Evolutionary conservation across 2,329 filamentous ascomycete genomes (phyloP), one percentile per base, ranked within the genome.

Genomic region (Botrytis cinerea): DNA sequence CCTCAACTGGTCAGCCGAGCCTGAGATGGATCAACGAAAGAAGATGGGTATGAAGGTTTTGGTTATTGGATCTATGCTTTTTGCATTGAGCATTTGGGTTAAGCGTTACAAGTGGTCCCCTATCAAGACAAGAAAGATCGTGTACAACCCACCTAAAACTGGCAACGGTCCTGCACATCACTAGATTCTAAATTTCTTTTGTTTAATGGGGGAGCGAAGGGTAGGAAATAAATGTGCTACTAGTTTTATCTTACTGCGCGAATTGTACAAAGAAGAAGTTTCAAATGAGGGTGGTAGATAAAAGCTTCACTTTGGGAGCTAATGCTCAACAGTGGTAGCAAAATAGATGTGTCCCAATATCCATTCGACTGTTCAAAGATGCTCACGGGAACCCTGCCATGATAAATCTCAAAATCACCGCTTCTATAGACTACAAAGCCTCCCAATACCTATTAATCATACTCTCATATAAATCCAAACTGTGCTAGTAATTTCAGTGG

Each of bases 31-130:
- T 82, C 92, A 98, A 83, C 93, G 96, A 83, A 99, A 99, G 93
- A 96, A 94, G 88, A 99, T 98, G 96, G 96, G 96, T 81, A 91
- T 97, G 89, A 98, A 99, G 91, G 93, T 97, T 72, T 84, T 99
- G 80, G 90, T 92, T 78, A 89, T 97, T 78, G 90, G 91, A 72
- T 88, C 92, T 75, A 89, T 91, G 75, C 87, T 99, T 76, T 92
- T 94, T 82, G 94, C 93, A 73, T 81, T 98, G 81, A 97, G 93
- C 84, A 90, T 99, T 80, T 99, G 95, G 94, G 92, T 98, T 78
- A 99, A 99, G 93, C 91, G 95, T 87, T 99, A 99, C 91, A 99
- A 98, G 91, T 99, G 96, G 96, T 89, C 94, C 75, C 91, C 93
- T 81, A 86, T 99, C 84, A 99, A 99, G 92, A 92, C 94, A 80